Evolutionary conservation across 495 filamentous ascomycete genomes (phyloP), one percentile per base, ranked within the genome.

Genomic region (Parmelia sp.): DNA sequence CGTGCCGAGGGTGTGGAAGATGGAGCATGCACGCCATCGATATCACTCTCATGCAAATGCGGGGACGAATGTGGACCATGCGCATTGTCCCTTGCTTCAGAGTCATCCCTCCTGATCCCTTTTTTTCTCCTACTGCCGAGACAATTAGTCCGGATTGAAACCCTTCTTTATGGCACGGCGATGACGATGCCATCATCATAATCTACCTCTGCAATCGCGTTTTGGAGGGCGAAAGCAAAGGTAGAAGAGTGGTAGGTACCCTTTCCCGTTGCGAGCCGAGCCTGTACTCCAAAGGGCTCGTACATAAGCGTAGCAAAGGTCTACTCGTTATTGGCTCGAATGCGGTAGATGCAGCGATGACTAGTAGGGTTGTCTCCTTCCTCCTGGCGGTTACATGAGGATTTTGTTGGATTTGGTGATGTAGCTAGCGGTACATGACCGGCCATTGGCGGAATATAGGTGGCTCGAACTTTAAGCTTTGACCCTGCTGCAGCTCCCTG

Each of bases 21-120:
- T 33, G 29, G 51, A 55, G 27, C 51, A 55, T 55, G 51, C 51
- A 55, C 51, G 51, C 51, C 51, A 55, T 55, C 51, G 29, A 55
- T 55, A 55, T 55, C 51, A 55, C 51, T 17, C 31, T 55, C 17
- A 27, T 55, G 51, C 29, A 55, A 55, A 55, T 55, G 51, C 27
- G 51, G 51, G 51, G 51, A 55, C 17, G 21, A 55, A 21, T 7
- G 10, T 27, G 51, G 14, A 21, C 29, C 19, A 33, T 31, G 51
- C 29, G 29, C 51, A 35, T 19, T 27, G 49, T 53, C 49, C 49
- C 49, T 53, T 53, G 49, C 47, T 25, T 25, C 49, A 53, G 27
- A 53, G 49, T 53, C 49, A 19, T 53, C 49, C 40, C 42, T 45
- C 21, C 4, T 45, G 42, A 12, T 27, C 8, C 8, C 9, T 6